These are phyloP conservation scores for Phanerochaete carnosa DNA, from an alignment of 768 basidiomycete species.

Conservation along the genomic window DNA sequence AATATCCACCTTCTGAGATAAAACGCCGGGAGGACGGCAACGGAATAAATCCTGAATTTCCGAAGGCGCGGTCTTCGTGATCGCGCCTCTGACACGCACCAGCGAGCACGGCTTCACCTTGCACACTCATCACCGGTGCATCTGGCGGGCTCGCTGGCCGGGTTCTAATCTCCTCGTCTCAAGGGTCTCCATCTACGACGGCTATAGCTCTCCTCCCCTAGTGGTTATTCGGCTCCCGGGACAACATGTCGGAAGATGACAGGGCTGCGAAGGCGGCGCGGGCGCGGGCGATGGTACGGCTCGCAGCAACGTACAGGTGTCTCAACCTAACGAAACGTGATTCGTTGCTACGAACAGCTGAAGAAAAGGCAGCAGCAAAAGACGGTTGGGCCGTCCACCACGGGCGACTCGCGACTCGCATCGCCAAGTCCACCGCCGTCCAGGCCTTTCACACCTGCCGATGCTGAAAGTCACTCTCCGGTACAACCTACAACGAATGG, in stretches of 20 bases:
- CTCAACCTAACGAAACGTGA: not conserved
- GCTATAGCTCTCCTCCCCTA: not conserved
- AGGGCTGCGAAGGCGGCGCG: slow-evolving; percentile 80
- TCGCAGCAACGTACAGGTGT: not conserved
- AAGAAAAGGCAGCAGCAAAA: slow-evolving; percentile 82
- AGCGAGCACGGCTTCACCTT: not conserved
- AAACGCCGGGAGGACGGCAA: not conserved
- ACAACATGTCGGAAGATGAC: slow-evolving; percentile 57
- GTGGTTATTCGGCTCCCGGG: not conserved
- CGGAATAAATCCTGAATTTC: not conserved
- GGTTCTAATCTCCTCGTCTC: not conserved
- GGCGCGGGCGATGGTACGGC: slow-evolving; percentile 74
- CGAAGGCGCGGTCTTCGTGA: not conserved
- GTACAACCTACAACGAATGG: slow-evolving; percentile 17
- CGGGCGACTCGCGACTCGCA: slow-evolving; percentile 33
- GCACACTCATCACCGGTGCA: slow-evolving; percentile 3
- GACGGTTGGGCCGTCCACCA: slow-evolving; percentile 35
- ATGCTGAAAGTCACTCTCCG: slow-evolving; percentile 18
- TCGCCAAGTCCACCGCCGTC: slow-evolving; percentile 46
- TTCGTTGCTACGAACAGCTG: slow-evolving; percentile 41
- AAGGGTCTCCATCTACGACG: not conserved
- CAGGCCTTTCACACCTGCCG: slow-evolving; percentile 29
- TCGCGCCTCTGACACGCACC: not conserved
- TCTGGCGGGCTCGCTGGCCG: slow-evolving; percentile 5
- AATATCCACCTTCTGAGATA: not conserved